Evolutionary conservation across 345 rosid species (phyloP), one percentile per base, ranked within the genome.

Genomic region (Hevea brasiliensis): DNA sequence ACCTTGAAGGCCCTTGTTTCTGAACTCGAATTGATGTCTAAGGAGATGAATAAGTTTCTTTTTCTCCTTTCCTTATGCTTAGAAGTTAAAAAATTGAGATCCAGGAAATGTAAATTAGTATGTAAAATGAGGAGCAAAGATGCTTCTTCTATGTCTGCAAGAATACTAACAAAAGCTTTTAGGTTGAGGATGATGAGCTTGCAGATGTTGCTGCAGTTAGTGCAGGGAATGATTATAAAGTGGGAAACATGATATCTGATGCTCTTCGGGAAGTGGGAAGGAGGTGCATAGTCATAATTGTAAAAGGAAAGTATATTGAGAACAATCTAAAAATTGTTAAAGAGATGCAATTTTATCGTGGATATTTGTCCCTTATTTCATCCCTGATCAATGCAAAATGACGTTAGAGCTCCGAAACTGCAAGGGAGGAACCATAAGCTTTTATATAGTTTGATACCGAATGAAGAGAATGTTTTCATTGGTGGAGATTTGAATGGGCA

Each of bases 301-400:
- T 88, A 83, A 86, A 84, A 61, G 97, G 95, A 56, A 88, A 76
- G 66, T 72, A 71, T 72, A 63, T 82, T 0, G 92, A 87, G 70
- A 92, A 83, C 82, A 80, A 71, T 82, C 84, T 90, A 65, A 74
- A 90, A 69, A 72, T 94, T 42, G 92, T 92, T 27, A 89, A 90
- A 84, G 98, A 97, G 74, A 94, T 94, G 98, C 92, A 89, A 79
- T 90, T 94, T 61, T 87, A 85, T 71, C 92, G 97, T 12, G 97
- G 97, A 53, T 94, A 86, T 81, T 65, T 94, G 85, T 89, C 98
- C 8, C 92, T 47, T 86, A 92, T 81, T 92, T 92, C 12, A 95
- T 89, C 58, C 90, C 94, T 42, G 87, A 94, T 77, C 76, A 85
- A 61, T 85, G 80, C 63, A 92, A 89, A 74, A 84, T 72, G 90